Base-by-base conservation (phyloP, 805 yeast species). In the Yamadazyma sp. region DNA sequence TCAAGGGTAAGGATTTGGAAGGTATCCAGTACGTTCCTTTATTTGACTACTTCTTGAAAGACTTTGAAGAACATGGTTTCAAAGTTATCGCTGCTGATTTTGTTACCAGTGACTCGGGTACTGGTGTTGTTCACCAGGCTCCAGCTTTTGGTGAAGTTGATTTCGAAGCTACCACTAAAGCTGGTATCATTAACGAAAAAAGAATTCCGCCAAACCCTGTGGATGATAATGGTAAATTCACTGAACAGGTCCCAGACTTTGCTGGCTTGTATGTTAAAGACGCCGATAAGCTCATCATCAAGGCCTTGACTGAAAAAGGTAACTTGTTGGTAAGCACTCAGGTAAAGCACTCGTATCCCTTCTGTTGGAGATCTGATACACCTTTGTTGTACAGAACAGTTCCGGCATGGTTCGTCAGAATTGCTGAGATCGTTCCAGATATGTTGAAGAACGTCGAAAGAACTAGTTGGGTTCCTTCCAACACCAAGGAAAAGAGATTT, bases 341-440 rank as follows among this genome's bases (percentile, higher is more conserved):
- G 73, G 75, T 90, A 50, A 81, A 82, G 69, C 99, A 93, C 75
- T 84, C 95, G 64, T 93, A 93, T 67, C 99, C 99, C 55, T 93
- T 93, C 84, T 93, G 99, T 73, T 93, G 99, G 99, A 84, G 99
- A 78, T 91, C 98, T 3, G 99, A 93, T 60, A 93, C 99, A 20
- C 99, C 99, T 38, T 79, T 93, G 60, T 65, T 93, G 50, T 93
- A 93, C 73, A 82, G 95, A 71, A 82, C 96, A 25, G 97, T 93
- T 49, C 99, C 99, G 35, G 91, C 98, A 22, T 93, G 99, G 99
- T 93, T 93, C 56, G 93, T 93, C 43, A 83, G 95, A 60, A 84
- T 93, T 40, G 80, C 77, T 50, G 90, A 87, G 39, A 77, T 86
- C 59, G 78, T 91, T 52, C 97, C 97, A 35, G 78, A 87, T 55